phyloP scores from a whole-genome alignment of 2,329 filamentous ascomycete genomes.

The Thielaviopsis euricoi region DNA sequence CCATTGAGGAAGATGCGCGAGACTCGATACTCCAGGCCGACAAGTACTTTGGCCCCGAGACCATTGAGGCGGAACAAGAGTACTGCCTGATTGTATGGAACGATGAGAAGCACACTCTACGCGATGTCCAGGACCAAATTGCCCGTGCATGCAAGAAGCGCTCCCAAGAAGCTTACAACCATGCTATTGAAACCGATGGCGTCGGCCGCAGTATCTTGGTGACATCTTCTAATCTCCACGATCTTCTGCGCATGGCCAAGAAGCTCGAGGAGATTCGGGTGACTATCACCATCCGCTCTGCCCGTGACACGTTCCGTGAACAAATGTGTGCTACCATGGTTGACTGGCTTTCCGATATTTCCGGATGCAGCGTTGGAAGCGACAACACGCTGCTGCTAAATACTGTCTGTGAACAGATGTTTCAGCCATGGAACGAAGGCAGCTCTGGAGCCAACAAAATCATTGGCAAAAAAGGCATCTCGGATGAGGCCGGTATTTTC shows the following conservation, averaged over 20 bases:
- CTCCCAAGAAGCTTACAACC: slow-evolving; percentile 48
- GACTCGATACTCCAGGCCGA: slow-evolving; percentile 44
- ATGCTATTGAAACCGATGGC: slow-evolving; percentile 78
- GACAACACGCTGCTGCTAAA: slow-evolving; percentile 66
- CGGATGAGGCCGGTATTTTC: slow-evolving; percentile 60
- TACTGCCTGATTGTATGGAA: slow-evolving; percentile 90
- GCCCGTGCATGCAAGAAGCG: slow-evolving; percentile 70
- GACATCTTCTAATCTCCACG: slow-evolving; percentile 54
- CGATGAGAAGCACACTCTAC: slow-evolving; percentile 93
- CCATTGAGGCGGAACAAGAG: slow-evolving; percentile 31
- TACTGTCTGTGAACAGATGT: slow-evolving; percentile 78
- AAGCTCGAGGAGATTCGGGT: slow-evolving; percentile 92
- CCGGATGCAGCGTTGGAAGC: slow-evolving; percentile 68
- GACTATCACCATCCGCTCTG: slow-evolving; percentile 84
- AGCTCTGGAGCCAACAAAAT: slow-evolving; percentile 67
- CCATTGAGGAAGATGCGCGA: slow-evolving; percentile 76
- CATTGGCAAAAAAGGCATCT: slow-evolving; percentile 62
- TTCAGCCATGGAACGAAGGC: slow-evolving; percentile 73
- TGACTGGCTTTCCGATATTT: slow-evolving; percentile 88
- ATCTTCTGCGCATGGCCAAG: slow-evolving; percentile 60
- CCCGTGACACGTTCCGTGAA: slow-evolving; percentile 88
- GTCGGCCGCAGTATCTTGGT: slow-evolving; percentile 75
- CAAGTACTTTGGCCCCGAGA: slow-evolving; percentile 33
- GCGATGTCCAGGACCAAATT: slow-evolving; percentile 80
- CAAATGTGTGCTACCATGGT: slow-evolving; percentile 98